Evolutionary conservation across 306 rosid species (phyloP), one percentile per base, ranked within the genome.

Genomic region (Cicer cuneatum): DNA sequence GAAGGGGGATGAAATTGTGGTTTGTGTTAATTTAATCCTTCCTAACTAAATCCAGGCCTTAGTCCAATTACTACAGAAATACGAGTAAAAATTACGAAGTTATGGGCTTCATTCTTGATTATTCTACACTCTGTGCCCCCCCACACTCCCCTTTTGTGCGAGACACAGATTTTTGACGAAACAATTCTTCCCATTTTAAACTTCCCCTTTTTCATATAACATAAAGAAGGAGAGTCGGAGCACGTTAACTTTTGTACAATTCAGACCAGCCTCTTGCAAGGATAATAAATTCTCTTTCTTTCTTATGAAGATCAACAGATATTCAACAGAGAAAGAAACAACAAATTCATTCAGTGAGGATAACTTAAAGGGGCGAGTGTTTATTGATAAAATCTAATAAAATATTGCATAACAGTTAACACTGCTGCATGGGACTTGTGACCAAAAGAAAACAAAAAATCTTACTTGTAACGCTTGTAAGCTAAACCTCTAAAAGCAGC

Each of bases 381-480:
- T n/a, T 5, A 49, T 40, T 40, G 46, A 56, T 67, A 74, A 21
- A 54, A 75, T 41, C 41, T 61, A 69, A 40, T 29, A 40, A 80
- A 41, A 84, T 56, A 85, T 85, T 81, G 83, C 87, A 83, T 79
- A 66, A 57, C 6, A 66, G 8, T 40, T 82, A 73, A 73, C 10
- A 66, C 15, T 40, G 69, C 19, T 15, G 43, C 53, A 18, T 13
- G 71, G 72, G 35, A 67, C 52, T 57, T 10, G 9, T 16, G 47
- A 43, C 52, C 33, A 49, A 47, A 47, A 77, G 65, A 76, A 65
- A 80, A 78, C 78, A 51, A 10, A 59, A 72, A 45, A 80, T 74
- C 88, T 88, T 82, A 92, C 97, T 84, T 91, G 83, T 86, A 92
- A 41, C 91, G 91, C 87, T 87, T 94, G 87, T 92, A 94, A 13